Percentiles rank a stretch among this genome's conserved stretches.
phyloP scores from a whole-genome alignment of 2,329 filamentous ascomycete genomes.

The Cadophora sp. region DNA sequence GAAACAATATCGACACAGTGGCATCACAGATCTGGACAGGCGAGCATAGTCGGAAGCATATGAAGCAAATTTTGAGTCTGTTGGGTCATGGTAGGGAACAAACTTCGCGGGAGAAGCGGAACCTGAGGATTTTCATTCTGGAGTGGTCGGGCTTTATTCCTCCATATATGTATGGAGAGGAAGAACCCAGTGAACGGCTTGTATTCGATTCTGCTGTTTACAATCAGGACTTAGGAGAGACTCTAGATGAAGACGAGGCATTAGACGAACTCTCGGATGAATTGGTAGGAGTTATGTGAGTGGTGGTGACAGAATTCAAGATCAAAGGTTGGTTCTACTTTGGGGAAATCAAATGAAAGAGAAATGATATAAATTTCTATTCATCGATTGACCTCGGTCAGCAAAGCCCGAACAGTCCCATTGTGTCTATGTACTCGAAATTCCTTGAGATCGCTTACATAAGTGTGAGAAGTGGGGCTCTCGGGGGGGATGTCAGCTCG shows the following conservation, averaged over 20 bases:
- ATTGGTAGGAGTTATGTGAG: background rate
- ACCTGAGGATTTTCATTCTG: conserved; percentile 5
- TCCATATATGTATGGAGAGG: conserved; percentile 19
- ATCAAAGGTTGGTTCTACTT: background rate
- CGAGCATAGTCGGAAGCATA: background rate
- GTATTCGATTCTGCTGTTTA: conserved; percentile 7
- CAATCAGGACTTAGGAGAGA: background rate
- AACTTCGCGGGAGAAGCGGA: background rate
- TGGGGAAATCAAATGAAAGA: background rate
- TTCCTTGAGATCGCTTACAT: background rate
- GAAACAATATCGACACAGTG: background rate
- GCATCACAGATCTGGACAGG: background rate
- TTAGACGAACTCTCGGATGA: background rate
- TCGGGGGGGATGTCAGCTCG: background rate
- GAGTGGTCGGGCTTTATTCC: conserved; percentile 5
- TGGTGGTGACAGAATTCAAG: background rate
- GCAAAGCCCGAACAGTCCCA: no score
- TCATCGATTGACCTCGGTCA: background rate
- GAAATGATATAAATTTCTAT: background rate
- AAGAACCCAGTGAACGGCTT: background rate
- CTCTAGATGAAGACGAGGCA: background rate
- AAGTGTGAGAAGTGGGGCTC: background rate
- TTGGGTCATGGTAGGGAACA: background rate
- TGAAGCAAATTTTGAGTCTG: background rate
- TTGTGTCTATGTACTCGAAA: no score